Conservation (phyloP, 805 yeast genomes). For the Groenewaldozyma salmanticensis region DNA sequence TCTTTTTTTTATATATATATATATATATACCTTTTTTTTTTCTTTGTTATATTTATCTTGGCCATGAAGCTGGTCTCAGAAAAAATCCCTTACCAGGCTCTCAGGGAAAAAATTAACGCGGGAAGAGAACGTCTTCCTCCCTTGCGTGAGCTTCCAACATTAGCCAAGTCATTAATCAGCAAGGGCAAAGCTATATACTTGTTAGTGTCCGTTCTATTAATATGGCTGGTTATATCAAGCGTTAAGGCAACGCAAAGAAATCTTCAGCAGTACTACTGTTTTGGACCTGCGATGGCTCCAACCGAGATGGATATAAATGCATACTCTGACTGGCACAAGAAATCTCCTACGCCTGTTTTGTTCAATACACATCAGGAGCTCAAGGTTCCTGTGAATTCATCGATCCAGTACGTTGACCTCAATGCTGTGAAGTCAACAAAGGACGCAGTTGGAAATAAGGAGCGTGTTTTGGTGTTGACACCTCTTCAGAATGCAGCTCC, state of each 20-base stretch:
- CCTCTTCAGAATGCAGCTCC: conserved; percentile 76
- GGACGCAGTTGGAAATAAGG: conserved; percentile 30
- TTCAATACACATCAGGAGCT: conserved; percentile 13
- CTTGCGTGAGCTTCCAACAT: background rate
- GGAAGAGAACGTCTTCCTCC: background rate
- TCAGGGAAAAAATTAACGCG: background rate
- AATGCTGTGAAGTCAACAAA: conserved; percentile 15
- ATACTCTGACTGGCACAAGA: conserved; percentile 17
- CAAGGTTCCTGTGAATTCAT: conserved; percentile 3
- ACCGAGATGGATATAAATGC: conserved; percentile 16
- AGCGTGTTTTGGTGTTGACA: conserved; percentile 57
- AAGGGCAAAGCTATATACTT: conserved; percentile 2
- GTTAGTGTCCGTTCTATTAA: conserved; percentile 1
- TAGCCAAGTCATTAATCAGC: background rate
- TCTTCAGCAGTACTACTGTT: conserved; percentile 14
- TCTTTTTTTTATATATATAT: too few species aligned
- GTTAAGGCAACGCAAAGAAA: conserved; percentile 7
- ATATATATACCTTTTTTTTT: too few species aligned
- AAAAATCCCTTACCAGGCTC: conserved; percentile 1
- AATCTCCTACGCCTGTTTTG: conserved; percentile 14
- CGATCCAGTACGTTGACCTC: conserved; percentile 11
- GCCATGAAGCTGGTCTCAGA: background rate
- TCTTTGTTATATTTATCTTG: too few species aligned
- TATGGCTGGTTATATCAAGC: conserved; percentile 6
- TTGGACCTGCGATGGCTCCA: conserved; percentile 21